Base-by-base conservation (phyloP, 768 basidiomycete genomes). In the Cubamyces lactineus region DNA sequence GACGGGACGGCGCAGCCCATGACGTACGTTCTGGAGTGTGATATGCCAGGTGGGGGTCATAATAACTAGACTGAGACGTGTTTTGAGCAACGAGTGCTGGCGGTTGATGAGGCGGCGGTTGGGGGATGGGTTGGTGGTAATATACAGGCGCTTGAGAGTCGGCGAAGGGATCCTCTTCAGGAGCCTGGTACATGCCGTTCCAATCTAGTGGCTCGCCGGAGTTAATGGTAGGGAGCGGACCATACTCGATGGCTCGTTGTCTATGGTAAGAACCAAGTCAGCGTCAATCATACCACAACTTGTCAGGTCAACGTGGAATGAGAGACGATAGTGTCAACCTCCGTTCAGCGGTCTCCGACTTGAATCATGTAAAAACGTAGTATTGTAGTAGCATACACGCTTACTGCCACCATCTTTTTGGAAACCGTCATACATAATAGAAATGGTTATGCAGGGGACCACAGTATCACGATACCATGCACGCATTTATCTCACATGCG, bases 131-230 rank as follows among this genome's bases (percentile, higher is more conserved):
- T 55, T 34, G 62, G 24, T 59, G 57, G 41, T 59, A 50, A 15
- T 34, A 34, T 34, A 47, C 54, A 5, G 58, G 52, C 17, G 61
- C 47, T 1, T 53, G 53, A 11, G 64, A 60, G 57, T 75, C 75
- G 8, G 69, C 56, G 58, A 75, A 76, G 0, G 74, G 74, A 40
- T 76, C 73, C 0, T 70, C 66, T 6, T 69, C 60, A 16, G 66
- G 63, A 9, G 43, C 45, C 8, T 39, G 47, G 34, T 63, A 57
- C 7, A 60, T 9, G 46, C 55, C 63, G 8, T 70, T 67, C 70
- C 68, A 72, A 17, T 68, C 52, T 17, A 75, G 55, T 4, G 73
- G 71, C 56, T 73, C 72, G 26, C 74, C 74, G 17, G 73, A 73
- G 56, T 70, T 68, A 53, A 75, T 75, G 0, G 73, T 74, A 13